Percentiles rank a stretch among this genome's conserved stretches.
Conservation (phyloP, 495 filamentous ascomycete genomes). For the Neurospora sp. region DNA sequence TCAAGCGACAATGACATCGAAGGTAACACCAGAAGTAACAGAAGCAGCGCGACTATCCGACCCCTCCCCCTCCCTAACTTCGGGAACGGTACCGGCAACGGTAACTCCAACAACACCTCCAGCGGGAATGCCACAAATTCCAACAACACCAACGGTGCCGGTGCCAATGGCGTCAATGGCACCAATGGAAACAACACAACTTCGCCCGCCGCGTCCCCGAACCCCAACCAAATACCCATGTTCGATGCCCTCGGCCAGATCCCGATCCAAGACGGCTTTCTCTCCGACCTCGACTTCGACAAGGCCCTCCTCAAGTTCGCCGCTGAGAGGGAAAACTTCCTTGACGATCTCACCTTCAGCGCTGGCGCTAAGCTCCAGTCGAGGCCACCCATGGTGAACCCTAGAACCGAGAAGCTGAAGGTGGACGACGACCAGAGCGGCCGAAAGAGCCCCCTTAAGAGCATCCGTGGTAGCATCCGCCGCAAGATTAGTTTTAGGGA, state of each 20-base stretch:
- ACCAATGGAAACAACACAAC: constrained; percentile 12
- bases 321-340: constrained; percentile 81
- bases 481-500: constrained; percentile 82
- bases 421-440: constrained; percentile 56
- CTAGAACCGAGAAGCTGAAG: constrained; percentile 71
- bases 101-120: constrained; percentile 5
- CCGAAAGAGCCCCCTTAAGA: constrained; percentile 38
- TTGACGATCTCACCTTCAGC: constrained; percentile 84
- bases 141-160: neutral
- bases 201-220: constrained; percentile 4
- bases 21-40: constrained; percentile 64
- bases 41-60: constrained; percentile 80
- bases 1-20: constrained; percentile 38
- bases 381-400: constrained; percentile 58
- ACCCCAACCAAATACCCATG: neutral
- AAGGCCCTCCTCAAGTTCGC: constrained; percentile 88
- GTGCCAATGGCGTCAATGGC: constrained; percentile 21
- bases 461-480: constrained; percentile 64
- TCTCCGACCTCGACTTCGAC: constrained; percentile 74
- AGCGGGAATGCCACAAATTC: constrained; percentile 3
- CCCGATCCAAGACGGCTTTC: constrained; percentile 18
- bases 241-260: constrained; percentile 8
- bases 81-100: constrained; percentile 5
- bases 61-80: constrained; percentile 31
- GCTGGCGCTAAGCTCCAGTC: constrained; percentile 70